Conservation (phyloP, 495 filamentous ascomycete genomes). For the Penicillium dipodomyicola region DNA sequence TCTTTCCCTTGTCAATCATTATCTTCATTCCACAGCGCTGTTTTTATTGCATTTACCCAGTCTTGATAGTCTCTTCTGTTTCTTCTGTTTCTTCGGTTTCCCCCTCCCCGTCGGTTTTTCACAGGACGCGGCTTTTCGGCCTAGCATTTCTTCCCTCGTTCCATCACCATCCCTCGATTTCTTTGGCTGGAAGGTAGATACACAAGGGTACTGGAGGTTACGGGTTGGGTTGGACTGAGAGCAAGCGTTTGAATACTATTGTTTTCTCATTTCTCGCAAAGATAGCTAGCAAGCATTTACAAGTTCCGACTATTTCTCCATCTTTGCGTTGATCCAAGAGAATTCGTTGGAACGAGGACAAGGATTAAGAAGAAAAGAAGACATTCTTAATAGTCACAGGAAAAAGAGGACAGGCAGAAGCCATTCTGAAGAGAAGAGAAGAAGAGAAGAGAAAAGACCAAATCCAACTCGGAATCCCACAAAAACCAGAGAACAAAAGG, state of each 20-base stretch:
- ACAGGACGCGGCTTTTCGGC: neutral
- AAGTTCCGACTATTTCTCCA: conserved; percentile 48
- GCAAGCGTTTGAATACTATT: conserved; percentile 33
- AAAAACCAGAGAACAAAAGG: conserved; percentile 11
- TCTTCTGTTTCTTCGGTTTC: conserved; percentile 6
- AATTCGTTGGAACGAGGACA: conserved; percentile 28
- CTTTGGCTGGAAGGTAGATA: conserved; percentile 27
- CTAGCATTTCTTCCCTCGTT: conserved; percentile 7
- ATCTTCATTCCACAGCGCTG: conserved; percentile 11
- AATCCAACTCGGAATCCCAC: conserved; percentile 10
- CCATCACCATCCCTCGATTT: no score
- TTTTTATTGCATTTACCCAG: conserved; percentile 6
- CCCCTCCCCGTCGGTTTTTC: neutral
- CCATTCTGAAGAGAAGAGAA: conserved; percentile 16
- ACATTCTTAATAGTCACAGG: conserved; percentile 28
- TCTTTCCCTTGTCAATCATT: conserved; percentile 6
- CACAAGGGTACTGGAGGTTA: conserved; percentile 19
- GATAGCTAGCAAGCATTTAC: conserved; percentile 55
- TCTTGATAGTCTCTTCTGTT: conserved; percentile 1
- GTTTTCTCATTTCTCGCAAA: conserved; percentile 44
- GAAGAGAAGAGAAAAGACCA: conserved; percentile 14
- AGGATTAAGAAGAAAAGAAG: conserved; percentile 36
- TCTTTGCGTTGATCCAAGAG: conserved; percentile 38
- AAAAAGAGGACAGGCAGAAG: conserved; percentile 16
- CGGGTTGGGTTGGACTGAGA: conserved; percentile 27